Evolutionary conservation across 495 filamentous ascomycete genomes (phyloP).

Genomic region (Pyrenopolyporus hunteri): DNA sequence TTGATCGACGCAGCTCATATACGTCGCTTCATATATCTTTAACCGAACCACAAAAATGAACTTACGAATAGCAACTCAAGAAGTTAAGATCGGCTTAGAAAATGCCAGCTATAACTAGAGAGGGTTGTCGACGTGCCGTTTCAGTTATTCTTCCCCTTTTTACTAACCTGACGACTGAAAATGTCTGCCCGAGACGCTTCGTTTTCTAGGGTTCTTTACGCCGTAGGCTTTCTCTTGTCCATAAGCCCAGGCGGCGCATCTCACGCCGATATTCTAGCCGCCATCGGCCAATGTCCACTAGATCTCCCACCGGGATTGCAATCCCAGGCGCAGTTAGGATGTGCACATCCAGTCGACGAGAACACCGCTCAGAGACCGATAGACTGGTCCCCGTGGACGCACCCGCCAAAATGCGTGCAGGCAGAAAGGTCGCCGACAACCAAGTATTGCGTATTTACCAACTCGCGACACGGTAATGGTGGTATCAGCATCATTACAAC

Average conservation of each 20-base stretch:
- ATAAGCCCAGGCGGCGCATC: background rate
- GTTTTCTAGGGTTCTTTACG: background rate
- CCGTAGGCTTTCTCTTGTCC: conserved; percentile 5
- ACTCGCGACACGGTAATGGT: conserved; percentile 44
- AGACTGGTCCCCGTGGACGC: conserved; percentile 48
- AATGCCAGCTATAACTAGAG: conserved; percentile 1
- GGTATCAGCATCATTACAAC: conserved; percentile 47
- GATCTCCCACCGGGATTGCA: conserved; percentile 21
- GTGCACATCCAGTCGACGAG: conserved; percentile 36
- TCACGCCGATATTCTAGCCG: conserved; percentile 1
- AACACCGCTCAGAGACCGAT: conserved; percentile 17
- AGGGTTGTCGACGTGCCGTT: background rate
- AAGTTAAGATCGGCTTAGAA: conserved; percentile 19
- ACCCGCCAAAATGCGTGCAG: conserved; percentile 42
- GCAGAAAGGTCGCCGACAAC: conserved; percentile 6
- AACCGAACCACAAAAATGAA: conserved; percentile 8
- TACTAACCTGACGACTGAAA: conserved; percentile 9
- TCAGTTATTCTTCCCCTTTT: background rate
- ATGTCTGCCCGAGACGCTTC: conserved; percentile 15
- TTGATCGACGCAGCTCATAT: conserved; percentile 16
- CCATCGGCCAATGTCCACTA: conserved; percentile 15
- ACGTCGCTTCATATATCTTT: conserved; percentile 2
- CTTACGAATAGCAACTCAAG: background rate
- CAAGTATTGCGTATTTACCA: conserved; percentile 48
- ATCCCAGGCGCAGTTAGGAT: conserved; percentile 27